Base-by-base conservation (phyloP, 2,329 filamentous ascomycete genomes). In the Orbilia oligospora region DNA sequence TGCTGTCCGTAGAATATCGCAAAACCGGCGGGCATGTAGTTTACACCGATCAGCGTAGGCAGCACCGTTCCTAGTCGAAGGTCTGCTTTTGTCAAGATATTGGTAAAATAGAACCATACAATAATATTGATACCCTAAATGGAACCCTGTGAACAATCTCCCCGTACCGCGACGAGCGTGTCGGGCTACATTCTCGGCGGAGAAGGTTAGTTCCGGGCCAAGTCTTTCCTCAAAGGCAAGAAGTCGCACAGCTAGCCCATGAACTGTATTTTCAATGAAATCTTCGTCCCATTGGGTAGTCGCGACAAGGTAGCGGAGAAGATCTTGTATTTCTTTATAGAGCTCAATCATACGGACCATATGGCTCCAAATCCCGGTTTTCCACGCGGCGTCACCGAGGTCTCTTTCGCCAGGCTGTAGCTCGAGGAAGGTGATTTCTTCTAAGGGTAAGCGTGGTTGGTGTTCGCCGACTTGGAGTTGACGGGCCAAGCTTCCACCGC, bases 41-140 rank as follows among this genome's bases (percentile, higher is more conserved):
- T 84, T 84, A 73, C 84, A 84, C 0, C 80, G 80, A 6, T 81
- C 71, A 1, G 83, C 82, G 14, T 84, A 84, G n/a, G 80, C 81
- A 9, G 78, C 82, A 5, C 82, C 81, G 46, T 84, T 84, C 9
- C 49, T 71, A 0, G 82, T 83, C 0, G 80, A 67, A 0, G 82
- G 82, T 10, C 83, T 81, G 0, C 83, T 81, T 14, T 82, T 82
- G 41, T 84, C 84, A 2, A 84, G 81, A 46, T 84, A 84, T 22
- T 83, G 83, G 71, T 84, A 84, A 33, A 82, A 84, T 0, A 84
- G 75, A 0, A 84, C 76, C 6, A 83, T 84, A 5, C 79, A 81
- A 64, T 84, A 84, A 51, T 84, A 83, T 18, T 84, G 82, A 41
- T 83, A 84, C 14, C 84, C 84, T 0, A 84, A 75, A 79, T 84